Base-by-base conservation (phyloP, 441 rosid species). In the Pelargonium cotyledonis region DNA sequence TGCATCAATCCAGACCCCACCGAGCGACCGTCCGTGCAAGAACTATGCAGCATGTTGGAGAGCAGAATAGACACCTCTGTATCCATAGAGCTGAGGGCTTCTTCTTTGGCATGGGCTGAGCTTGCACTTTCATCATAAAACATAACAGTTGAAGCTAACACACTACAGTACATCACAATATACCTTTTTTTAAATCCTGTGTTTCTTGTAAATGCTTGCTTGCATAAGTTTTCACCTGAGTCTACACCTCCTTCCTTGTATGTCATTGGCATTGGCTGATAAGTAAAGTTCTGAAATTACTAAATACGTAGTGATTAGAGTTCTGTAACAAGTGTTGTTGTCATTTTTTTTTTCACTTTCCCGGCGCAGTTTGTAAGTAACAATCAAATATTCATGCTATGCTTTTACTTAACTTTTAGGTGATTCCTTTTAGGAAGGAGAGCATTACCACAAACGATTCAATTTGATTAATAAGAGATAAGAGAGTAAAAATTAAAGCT, bases 51-150 rank as follows among this genome's bases (percentile, higher is more conserved):
- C 70, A 79, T 73, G 53, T 70, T 95, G 73, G 98, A 90, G 81
- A 86, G 86, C 75, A 75, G 79, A 78, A 90, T 95, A 21, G 96
- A 90, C 77, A 77, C 93, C 14, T 85, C 96, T 1, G 67, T 89
- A 15, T 83, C 96, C 0, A 78, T 86, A 0, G 98, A 90, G 80
- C 83, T 89, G 26, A 89, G 86, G 84, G 81, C 98, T 6, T 89
- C 97, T 35, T 87, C 99, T 62, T 82, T 92, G 80, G 99, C 97
- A 4, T 95, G 99, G 99, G 98, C 99, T 0, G 99, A 95, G 89
- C 91, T 88, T 9, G 95, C 96, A 0, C 86, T 95, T 68, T 81
- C 93, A 19, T 85, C 98, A 2, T 90, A 80, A 85, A n/a, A 18
- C 73, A 51, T 40, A 40, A 40, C 69, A 72, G 79, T 63, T 47